phyloP scores from a whole-genome alignment of 345 rosid genomes.

The Draba incana region DNA sequence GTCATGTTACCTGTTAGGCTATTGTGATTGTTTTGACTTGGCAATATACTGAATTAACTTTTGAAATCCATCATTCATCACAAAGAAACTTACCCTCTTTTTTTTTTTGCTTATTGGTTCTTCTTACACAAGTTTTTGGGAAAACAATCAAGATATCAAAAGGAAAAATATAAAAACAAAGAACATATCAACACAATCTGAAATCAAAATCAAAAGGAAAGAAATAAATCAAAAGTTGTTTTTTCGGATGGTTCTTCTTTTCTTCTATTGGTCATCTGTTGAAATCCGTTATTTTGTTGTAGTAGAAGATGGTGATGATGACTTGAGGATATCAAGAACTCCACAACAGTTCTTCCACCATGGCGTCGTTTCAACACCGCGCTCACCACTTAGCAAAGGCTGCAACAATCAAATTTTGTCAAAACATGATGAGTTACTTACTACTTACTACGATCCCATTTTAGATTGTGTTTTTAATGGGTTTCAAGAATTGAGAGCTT shows the following conservation, averaged over 20 bases:
- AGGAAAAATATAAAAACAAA: conserved; percentile 2
- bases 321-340: conserved; percentile 44
- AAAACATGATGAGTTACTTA: conserved; percentile 17
- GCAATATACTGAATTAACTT: not conserved
- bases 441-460: too few relatives aligned
- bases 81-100: conserved; percentile 13
- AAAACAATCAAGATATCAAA: conserved; percentile 42
- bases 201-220: conserved; percentile 32
- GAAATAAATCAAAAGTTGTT: conserved; percentile 35
- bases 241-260: conserved; percentile 19
- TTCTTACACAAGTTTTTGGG: conserved; percentile 39
- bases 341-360: conserved; percentile 51
- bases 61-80: conserved; percentile 16
- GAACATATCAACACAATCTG: conserved; percentile 31
- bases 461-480: too few relatives aligned
- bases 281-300: conserved; percentile 21
- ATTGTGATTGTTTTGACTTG: not conserved
- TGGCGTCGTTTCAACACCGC: conserved; percentile 34
- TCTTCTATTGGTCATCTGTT: conserved; percentile 22
- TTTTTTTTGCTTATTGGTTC: conserved; percentile 15
- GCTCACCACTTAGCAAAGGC: conserved; percentile 39
- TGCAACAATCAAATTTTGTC: conserved; percentile 22
- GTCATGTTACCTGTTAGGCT: conserved; percentile 1
- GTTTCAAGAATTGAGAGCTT: not conserved
- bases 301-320: conserved; percentile 21